Percentiles rank a stretch among this genome's conserved stretches.
These are phyloP conservation scores for Nitzschia palea DNA, from an alignment of 108 stramenopile species.

Conservation along the genomic window DNA sequence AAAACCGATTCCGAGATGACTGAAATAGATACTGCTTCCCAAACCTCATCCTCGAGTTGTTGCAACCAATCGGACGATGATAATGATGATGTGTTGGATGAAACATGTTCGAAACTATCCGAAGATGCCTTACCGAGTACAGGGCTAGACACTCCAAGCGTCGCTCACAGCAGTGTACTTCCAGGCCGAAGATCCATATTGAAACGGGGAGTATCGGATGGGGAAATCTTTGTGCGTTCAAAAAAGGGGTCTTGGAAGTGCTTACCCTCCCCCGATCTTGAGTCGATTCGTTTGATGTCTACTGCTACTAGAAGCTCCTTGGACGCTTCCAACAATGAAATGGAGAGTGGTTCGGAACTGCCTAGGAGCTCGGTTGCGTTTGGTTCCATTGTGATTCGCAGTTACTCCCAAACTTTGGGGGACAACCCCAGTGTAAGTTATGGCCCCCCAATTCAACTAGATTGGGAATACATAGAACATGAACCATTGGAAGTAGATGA, in stretches of 20 bases:
- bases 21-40: no score
- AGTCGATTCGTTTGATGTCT: neutral
- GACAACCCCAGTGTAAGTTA: slow-evolving; percentile 60
- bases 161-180: no score
- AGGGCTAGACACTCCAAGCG: no score
- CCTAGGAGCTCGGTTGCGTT: slow-evolving; percentile 16
- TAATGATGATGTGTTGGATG: no score
- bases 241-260: slow-evolving; percentile 18
- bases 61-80: no score
- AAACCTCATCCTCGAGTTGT: no score
- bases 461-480: slow-evolving; percentile 63
- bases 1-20: no score
- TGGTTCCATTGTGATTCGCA: slow-evolving; percentile 39
- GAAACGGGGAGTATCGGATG: neutral
- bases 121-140: no score
- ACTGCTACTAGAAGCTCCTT: neutral
- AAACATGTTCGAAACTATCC: no score
- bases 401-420: slow-evolving; percentile 58
- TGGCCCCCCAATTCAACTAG: slow-evolving; percentile 62
- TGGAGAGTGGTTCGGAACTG: neutral
- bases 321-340: neutral
- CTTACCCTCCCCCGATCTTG: slow-evolving; percentile 24
- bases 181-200: slow-evolving; percentile 21
- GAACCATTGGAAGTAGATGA: slow-evolving; percentile 39
- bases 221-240: slow-evolving; percentile 1